phyloP scores from a whole-genome alignment of 148 eudicot species.

The Amaranthus cruentus region DNA sequence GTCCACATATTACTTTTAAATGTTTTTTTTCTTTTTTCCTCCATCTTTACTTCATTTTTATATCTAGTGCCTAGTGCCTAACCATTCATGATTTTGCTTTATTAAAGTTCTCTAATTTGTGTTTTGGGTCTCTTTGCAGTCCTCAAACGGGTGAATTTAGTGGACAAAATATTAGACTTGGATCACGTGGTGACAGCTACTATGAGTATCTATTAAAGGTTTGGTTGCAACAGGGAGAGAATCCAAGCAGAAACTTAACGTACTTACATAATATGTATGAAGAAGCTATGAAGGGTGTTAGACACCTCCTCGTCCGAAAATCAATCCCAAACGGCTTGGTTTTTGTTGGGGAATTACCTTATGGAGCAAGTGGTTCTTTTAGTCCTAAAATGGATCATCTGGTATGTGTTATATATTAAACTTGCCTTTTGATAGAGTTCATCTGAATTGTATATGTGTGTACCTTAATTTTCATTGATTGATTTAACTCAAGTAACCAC shows the following conservation, averaged over 20 bases:
- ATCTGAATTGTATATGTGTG: background rate
- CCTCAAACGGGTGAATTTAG: slow-evolving; percentile 76
- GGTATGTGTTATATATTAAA: slow-evolving; percentile 37
- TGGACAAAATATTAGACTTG: slow-evolving; percentile 84
- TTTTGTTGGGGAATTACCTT: slow-evolving; percentile 91
- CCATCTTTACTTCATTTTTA: background rate
- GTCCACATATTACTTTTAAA: background rate
- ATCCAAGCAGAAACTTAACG: slow-evolving; percentile 42
- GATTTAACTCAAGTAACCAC: background rate
- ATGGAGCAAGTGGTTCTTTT: slow-evolving; percentile 56
- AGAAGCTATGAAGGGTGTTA: slow-evolving; percentile 94
- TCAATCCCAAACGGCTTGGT: slow-evolving; percentile 73
- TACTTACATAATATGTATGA: slow-evolving; percentile 79
- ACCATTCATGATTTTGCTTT: no score
- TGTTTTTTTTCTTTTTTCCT: background rate
- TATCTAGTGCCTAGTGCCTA: background rate
- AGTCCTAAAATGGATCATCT: slow-evolving; percentile 99
- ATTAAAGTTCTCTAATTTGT: background rate
- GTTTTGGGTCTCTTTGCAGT: slow-evolving; percentile 35
- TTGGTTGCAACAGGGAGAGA: slow-evolving; percentile 75
- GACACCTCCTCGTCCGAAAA: slow-evolving; percentile 74
- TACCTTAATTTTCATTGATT: background rate
- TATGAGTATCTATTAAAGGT: slow-evolving; percentile 94
- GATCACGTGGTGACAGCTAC: slow-evolving; percentile 99
- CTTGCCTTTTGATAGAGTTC: background rate